Evolutionary conservation across 192 early-diverging fungal genomes (phyloP), one percentile per base, ranked within the genome.

Genomic region (Coemansia sp.): DNA sequence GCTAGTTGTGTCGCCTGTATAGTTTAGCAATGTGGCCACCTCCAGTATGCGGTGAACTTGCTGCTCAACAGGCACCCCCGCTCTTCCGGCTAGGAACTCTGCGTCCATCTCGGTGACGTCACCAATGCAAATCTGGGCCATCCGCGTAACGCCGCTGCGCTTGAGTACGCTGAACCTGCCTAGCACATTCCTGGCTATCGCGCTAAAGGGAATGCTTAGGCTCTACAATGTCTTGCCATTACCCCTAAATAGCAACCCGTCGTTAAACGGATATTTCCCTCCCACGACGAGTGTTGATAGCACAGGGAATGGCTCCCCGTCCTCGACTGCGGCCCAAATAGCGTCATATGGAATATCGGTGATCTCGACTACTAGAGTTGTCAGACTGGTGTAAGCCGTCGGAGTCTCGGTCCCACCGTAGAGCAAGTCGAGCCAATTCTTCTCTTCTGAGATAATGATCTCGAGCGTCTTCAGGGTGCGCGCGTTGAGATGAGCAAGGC

Each of bases 401-500:
- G 43, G 15, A 44, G 43, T 15, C 43, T 44, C 43, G 10, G 51
- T 54, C 10, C 51, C 22, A 7, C 51, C 51, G 16, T 24, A 54
- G 20, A 54, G 8, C 22, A 54, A 54, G 9, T 20, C 22, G 20
- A 20, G 51, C 51, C n/a, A 54, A 18, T 54, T 27, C 0, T 20
- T 27, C 10, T 54, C 51, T 3, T 54, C 51, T 1, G 24, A 54
- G 51, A 54, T 10, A 16, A 20, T 54, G 18, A 27, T 54, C 9
- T 54, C 51, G 24, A 54, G n/a, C 12, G 20, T 20, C 51, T 54
- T 54, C 20, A 54, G 24, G 22, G 22, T 54, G 16, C 20, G 10
- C 20, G 51, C 51, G 51, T 54, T 54, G 22, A 54, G 51, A 54
- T 54, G 10, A 27, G 51, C 51, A 54, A 54, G 20, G 16, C 51